Percentiles rank a stretch among this genome's conserved stretches.
Conservation (phyloP, 306 rosid genomes). For the Castanea sativa region DNA sequence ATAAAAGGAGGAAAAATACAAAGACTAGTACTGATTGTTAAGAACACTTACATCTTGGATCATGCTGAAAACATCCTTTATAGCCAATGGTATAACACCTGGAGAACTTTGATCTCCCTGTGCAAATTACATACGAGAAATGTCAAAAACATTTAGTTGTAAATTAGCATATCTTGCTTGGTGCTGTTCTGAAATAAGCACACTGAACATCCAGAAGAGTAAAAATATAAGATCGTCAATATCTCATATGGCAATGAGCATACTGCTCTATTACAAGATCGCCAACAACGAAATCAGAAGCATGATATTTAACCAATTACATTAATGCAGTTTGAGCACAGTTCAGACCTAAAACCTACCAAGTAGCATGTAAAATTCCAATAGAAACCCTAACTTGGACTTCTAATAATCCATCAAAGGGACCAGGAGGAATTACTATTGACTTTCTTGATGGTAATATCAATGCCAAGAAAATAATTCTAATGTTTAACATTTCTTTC, state of each 20-base stretch:
- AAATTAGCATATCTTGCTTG: not conserved
- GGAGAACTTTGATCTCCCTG: conserved; percentile 98
- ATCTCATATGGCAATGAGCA: not conserved
- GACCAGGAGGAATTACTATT: not conserved
- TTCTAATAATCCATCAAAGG: not conserved
- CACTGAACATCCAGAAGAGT: not conserved
- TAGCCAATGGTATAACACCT: conserved; percentile 93
- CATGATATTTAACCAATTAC: not conserved
- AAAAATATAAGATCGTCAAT: not conserved
- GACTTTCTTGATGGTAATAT: not conserved
- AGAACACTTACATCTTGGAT: conserved; percentile 88
- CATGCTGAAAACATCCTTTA: conserved; percentile 96
- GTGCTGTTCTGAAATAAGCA: not conserved
- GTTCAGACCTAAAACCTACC: not conserved
- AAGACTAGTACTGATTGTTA: not conserved
- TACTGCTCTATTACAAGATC: not conserved
- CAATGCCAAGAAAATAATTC: not conserved
- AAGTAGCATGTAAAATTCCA: not conserved
- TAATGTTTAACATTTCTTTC: not conserved
- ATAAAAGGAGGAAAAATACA: not conserved
- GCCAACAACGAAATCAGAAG: not conserved
- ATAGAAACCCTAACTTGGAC: not conserved
- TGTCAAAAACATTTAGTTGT: not conserved
- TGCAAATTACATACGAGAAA: conserved; percentile 11
- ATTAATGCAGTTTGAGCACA: not conserved